Evolutionary conservation across 2,329 filamentous ascomycete species (phyloP).

Genomic region (Cercospora brassicicola): DNA sequence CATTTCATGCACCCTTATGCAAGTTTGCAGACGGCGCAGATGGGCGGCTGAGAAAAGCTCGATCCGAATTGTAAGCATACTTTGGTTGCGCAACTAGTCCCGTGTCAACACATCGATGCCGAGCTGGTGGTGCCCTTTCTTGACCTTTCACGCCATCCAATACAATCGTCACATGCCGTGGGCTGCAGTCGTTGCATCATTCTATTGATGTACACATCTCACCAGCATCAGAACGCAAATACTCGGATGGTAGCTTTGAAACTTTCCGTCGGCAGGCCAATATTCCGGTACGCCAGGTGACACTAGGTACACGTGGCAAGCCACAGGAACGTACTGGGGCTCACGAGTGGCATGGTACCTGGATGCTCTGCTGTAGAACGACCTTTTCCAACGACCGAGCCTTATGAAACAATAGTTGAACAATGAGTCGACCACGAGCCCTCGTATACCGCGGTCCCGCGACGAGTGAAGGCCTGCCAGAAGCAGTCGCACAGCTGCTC

Average conservation of each 20-base stretch:
- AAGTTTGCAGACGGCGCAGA: neutral
- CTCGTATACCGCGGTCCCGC: constrained; percentile 27
- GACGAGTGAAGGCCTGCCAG: constrained; percentile 20
- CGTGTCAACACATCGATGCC: neutral
- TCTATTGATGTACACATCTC: neutral
- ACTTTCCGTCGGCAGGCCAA: neutral
- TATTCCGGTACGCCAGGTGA: neutral
- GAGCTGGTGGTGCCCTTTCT: neutral
- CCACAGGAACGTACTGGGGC: neutral
- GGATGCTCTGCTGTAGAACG: neutral
- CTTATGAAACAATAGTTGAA: constrained; percentile 1
- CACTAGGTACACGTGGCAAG: neutral
- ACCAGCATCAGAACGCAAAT: neutral
- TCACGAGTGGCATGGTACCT: neutral
- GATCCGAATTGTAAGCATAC: neutral
- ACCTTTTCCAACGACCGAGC: neutral
- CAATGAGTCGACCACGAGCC: constrained; percentile 15
- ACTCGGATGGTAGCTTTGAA: neutral
- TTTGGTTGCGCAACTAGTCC: neutral
- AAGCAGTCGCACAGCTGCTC: constrained; percentile 24
- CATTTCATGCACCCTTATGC: neutral
- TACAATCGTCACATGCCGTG: neutral
- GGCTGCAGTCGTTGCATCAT: neutral
- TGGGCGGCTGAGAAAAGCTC: neutral
- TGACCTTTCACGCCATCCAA: neutral